Conservation (phyloP, 2,329 filamentous ascomycete genomes). For the Exophiala dermatitidis region DNA sequence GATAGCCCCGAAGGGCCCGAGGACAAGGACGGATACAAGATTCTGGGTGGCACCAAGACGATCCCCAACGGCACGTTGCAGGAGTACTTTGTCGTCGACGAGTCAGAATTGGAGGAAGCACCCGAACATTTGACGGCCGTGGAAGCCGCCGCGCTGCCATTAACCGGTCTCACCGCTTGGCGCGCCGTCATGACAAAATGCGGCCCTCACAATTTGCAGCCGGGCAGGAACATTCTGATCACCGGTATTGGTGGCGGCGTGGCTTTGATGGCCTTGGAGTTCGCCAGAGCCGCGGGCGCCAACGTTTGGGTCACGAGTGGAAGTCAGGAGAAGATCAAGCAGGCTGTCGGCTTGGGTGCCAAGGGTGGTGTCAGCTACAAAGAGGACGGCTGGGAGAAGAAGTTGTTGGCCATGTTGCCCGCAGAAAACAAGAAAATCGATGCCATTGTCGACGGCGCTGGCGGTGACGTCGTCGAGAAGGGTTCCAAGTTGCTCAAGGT, state of each 20-base stretch:
- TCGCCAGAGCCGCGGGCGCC: conserved; percentile 66
- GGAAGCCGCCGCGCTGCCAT: conserved; percentile 75
- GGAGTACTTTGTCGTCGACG: conserved; percentile 64
- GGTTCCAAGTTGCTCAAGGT: conserved; percentile 62
- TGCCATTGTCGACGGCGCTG: conserved; percentile 83
- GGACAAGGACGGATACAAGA: conserved; percentile 48
- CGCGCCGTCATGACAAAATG: conserved; percentile 75
- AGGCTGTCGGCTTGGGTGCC: conserved; percentile 65
- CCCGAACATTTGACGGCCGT: conserved; percentile 63
- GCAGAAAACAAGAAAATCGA: conserved; percentile 64
- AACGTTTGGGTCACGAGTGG: conserved; percentile 78
- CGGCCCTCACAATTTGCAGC: conserved; percentile 32
- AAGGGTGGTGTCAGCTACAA: conserved; percentile 77
- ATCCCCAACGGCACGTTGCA: conserved; percentile 64
- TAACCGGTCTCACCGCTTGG: conserved; percentile 85
- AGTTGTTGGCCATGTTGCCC: conserved; percentile 53
- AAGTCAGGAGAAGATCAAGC: conserved; percentile 65
- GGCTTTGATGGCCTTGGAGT: conserved; percentile 72
- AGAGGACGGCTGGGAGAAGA: conserved; percentile 71
- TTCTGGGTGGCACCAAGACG: conserved; percentile 61
- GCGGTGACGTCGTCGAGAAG: conserved; percentile 71
- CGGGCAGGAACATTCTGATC: conserved; percentile 68
- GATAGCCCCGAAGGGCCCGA: conserved; percentile 67
- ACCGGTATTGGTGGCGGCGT: conserved; percentile 93
- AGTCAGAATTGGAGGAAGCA: conserved; percentile 65